Evolutionary conservation across 2,329 filamentous ascomycete species (phyloP).

Genomic region (Clonostachys solani): DNA sequence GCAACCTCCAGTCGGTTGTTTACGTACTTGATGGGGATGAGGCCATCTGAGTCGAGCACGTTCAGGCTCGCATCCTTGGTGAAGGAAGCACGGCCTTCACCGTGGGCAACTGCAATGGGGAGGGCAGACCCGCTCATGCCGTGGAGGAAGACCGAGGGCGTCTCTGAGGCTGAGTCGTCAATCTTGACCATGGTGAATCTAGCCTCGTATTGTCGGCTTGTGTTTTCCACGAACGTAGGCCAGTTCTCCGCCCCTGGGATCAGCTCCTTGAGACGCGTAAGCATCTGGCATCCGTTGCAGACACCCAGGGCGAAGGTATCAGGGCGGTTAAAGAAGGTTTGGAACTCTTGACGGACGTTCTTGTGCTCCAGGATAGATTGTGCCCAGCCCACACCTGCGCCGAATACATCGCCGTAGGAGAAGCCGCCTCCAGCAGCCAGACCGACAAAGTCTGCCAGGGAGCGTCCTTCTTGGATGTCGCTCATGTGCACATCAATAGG

Average conservation of each 20-base stretch:
- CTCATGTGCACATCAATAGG: constrained; percentile 96
- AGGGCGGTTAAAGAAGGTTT: constrained; percentile 77
- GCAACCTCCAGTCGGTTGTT: constrained; percentile 66
- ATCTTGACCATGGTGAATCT: constrained; percentile 80
- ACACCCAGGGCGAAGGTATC: constrained; percentile 93
- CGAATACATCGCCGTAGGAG: constrained; percentile 82
- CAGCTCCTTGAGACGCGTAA: constrained; percentile 71
- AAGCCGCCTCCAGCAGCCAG: constrained; percentile 96
- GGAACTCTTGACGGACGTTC: constrained; percentile 71
- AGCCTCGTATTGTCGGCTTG: constrained; percentile 84
- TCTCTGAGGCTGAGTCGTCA: constrained; percentile 45
- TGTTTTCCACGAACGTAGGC: constrained; percentile 84
- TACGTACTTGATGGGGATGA: constrained; percentile 77
- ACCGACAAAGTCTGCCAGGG: constrained; percentile 78
- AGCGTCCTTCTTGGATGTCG: constrained; percentile 76
- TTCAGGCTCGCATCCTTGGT: constrained; percentile 44
- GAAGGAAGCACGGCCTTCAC: constrained; percentile 81
- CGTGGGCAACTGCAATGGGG: constrained; percentile 86
- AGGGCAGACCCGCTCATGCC: constrained; percentile 80
- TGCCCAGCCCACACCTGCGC: constrained; percentile 95
- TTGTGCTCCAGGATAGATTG: constrained; percentile 87
- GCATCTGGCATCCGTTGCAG: constrained; percentile 97
- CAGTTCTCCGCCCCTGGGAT: constrained; percentile 82
- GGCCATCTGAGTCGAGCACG: constrained; percentile 57
- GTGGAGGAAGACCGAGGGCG: constrained; percentile 79